Percentiles rank a stretch among this genome's conserved stretches.
Evolutionary conservation across 2,329 filamentous ascomycete species (phyloP).

Genomic region (Calonectria hongkongensis): DNA sequence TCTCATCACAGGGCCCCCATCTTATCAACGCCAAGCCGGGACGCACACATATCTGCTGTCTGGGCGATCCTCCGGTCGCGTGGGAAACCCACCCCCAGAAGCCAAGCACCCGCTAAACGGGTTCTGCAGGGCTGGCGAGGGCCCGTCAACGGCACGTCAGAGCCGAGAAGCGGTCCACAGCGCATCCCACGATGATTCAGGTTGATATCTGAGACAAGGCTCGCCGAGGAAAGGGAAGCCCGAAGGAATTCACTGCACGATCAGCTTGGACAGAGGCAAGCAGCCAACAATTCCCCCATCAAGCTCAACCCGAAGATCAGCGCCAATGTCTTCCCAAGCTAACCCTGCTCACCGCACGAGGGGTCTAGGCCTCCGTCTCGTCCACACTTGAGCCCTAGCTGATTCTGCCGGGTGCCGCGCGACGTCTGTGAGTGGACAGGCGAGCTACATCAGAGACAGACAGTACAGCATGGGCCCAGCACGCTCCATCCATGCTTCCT

Average conservation of each 20-base stretch:
- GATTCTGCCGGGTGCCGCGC: background rate
- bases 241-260: background rate
- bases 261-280: background rate
- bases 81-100: conserved; percentile 27
- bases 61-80: conserved; percentile 46
- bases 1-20: conserved; percentile 18
- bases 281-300: background rate
- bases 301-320: background rate
- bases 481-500: conserved; percentile 3
- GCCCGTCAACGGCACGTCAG: conserved; percentile 46
- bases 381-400: conserved; percentile 8
- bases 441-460: background rate
- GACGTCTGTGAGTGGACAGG: conserved; percentile 19
- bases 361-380: conserved; percentile 24
- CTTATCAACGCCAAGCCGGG: conserved; percentile 56
- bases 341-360: background rate
- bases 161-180: conserved; percentile 44
- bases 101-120: conserved; percentile 18
- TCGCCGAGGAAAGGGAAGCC: background rate
- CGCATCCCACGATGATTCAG: background rate
- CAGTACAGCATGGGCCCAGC: background rate
- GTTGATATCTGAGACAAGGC: background rate
- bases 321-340: background rate
- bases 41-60: conserved; percentile 37
- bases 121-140: conserved; percentile 33